These are phyloP conservation scores for Wickerhamomyces canadensis DNA, from an alignment of 805 yeast genomes.

Conservation along the genomic window DNA sequence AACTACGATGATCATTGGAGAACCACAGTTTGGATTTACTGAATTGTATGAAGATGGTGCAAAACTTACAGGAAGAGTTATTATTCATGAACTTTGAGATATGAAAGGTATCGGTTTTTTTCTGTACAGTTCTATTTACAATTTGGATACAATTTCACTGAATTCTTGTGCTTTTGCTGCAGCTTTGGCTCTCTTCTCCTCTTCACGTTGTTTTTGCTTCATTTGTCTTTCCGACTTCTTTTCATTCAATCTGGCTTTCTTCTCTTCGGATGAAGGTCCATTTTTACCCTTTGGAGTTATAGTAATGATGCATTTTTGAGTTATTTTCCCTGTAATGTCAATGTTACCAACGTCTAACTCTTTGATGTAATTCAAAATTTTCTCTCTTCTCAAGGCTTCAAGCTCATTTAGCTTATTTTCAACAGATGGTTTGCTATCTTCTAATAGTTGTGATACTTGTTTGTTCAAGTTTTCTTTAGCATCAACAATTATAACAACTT, in stretches of 20 bases:
- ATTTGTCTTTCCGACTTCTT: slow-evolving; percentile 19
- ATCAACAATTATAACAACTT: slow-evolving; percentile 36
- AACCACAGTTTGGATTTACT: slow-evolving; percentile 31
- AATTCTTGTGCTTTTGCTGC: slow-evolving; percentile 13
- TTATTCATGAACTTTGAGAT: slow-evolving; percentile 10
- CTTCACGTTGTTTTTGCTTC: slow-evolving; percentile 20
- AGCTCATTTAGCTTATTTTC: slow-evolving; percentile 20
- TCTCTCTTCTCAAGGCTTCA: slow-evolving; percentile 30
- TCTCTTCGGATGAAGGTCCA: slow-evolving; percentile 14
- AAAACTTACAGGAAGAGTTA: slow-evolving; percentile 30
- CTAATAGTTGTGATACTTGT: slow-evolving; percentile 6
- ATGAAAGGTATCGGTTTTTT: too few species aligned
- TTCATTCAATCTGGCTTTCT: slow-evolving; percentile 10
- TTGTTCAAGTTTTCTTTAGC: slow-evolving; percentile 25
- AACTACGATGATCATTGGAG: slow-evolving; percentile 31
- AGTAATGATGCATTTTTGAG: slow-evolving; percentile 20
- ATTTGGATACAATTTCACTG: slow-evolving; percentile 7
- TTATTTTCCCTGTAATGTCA: slow-evolving; percentile 25
- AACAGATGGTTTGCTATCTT: slow-evolving; percentile 12
- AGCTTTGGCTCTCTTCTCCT: slow-evolving; percentile 17
- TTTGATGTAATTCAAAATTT: slow-evolving; percentile 26
- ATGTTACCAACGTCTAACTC: slow-evolving; percentile 23
- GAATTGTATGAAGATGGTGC: slow-evolving; percentile 20
- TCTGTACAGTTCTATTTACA: too few species aligned
- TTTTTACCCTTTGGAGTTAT: slow-evolving; percentile 22